A percentile compares a stretch with the other conserved stretches of the same genome.
Conservation (phyloP, 208 protist species). For the Angomonas ambiguus region DNA sequence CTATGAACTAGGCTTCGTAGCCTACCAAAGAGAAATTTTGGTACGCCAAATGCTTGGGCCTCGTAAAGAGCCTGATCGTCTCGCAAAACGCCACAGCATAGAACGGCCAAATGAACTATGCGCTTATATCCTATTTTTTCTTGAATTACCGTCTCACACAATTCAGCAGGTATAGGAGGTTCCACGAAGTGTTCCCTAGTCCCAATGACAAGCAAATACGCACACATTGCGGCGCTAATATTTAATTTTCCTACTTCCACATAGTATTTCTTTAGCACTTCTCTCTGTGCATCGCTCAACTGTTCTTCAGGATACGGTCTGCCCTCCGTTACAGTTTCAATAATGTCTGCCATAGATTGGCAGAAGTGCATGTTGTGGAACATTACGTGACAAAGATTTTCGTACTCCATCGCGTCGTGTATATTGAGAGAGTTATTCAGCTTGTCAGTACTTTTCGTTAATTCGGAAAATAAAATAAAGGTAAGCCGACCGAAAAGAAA, state of each 20-base stretch:
- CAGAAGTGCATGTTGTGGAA: conserved; percentile 79
- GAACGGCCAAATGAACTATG: conserved; percentile 67
- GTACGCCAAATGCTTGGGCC: conserved; percentile 47
- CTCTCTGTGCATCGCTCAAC: conserved; percentile 12
- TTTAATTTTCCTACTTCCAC: conserved; percentile 48
- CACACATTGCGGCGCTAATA: conserved; percentile 49
- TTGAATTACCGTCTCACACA: conserved; percentile 61
- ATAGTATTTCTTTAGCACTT: conserved; percentile 32
- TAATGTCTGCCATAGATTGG: conserved; percentile 65
- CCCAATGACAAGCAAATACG: conserved; percentile 67
- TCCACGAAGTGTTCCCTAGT: conserved; percentile 80
- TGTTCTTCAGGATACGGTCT: conserved; percentile 25
- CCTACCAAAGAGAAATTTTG: conserved; percentile 53
- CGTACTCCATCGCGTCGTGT: conserved; percentile 70
- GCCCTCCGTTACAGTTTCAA: conserved; percentile 40
- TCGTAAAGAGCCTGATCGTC: conserved; percentile 70
- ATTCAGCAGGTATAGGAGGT: conserved; percentile 67
- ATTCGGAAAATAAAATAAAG: conserved; percentile 58
- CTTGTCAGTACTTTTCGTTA: conserved; percentile 57
- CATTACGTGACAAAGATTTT: conserved; percentile 63
- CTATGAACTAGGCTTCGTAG: conserved; percentile 66
- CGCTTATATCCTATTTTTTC: conserved; percentile 64
- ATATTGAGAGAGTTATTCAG: conserved; percentile 73
- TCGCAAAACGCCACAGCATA: conserved; percentile 82
- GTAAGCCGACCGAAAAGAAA: conserved; percentile 42